A percentile compares a stretch with the other conserved stretches of the same genome.
These are phyloP conservation scores for Paramecium caudatum DNA, from an alignment of 73 alveolate genomes.

Conservation along the genomic window DNA sequence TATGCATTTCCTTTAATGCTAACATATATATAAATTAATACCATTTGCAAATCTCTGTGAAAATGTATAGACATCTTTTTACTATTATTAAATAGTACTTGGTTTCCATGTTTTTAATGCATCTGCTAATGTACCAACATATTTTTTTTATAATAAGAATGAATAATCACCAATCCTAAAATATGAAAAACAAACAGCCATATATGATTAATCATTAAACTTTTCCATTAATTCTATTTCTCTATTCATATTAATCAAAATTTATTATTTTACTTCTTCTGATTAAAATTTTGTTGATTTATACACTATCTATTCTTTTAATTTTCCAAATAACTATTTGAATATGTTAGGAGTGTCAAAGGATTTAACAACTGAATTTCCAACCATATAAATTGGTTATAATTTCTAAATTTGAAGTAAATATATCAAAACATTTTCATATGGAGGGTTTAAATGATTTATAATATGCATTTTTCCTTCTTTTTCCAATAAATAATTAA, in stretches of 20 bases:
- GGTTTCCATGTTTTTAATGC: not conserved
- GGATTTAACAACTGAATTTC: not conserved
- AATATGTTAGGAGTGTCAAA: not conserved
- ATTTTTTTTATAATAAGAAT: not conserved
- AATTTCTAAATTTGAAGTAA: not conserved
- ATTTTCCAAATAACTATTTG: not conserved
- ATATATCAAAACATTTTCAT: not conserved
- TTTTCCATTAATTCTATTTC: slow-evolving; percentile 26
- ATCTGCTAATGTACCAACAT: not conserved
- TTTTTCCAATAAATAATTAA: not conserved
- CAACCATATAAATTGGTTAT: not conserved
- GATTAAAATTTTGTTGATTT: not conserved
- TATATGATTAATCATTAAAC: not conserved
- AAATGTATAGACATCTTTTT: not conserved
- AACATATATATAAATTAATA: not conserved
- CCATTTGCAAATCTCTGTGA: slow-evolving; percentile 27
- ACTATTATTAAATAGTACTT: not conserved
- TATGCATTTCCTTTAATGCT: not conserved
- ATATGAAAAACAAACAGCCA: not conserved
- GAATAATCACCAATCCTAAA: not conserved
- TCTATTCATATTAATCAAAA: not conserved
- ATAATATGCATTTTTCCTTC: not conserved
- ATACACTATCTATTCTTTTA: not conserved
- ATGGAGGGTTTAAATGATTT: not conserved
- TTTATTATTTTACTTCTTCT: not conserved